A percentile compares a stretch with the other conserved stretches of the same genome.
Evolutionary conservation across 2,329 filamentous ascomycete species (phyloP).

Genomic region (Colletotrichum eremochloae): DNA sequence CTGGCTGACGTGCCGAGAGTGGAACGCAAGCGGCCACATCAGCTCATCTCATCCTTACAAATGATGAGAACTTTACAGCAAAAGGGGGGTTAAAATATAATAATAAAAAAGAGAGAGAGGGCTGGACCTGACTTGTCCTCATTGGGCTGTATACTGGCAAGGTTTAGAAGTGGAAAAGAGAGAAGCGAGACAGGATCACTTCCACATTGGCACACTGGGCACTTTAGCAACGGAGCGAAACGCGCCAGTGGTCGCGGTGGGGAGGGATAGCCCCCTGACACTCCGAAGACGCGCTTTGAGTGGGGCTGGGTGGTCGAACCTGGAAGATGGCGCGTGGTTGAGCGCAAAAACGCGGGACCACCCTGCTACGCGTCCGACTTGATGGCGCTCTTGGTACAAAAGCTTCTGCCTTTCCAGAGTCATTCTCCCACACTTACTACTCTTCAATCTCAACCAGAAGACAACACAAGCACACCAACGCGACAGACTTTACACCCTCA

Average conservation of each 20-base stretch:
- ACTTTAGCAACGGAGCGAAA: slow-evolving; percentile 35
- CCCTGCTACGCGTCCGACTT: slow-evolving; percentile 39
- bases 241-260: slow-evolving; percentile 27
- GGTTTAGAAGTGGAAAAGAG: slow-evolving; percentile 31
- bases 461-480: slow-evolving; percentile 6
- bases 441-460: slow-evolving; percentile 35
- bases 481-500: slow-evolving; percentile 8
- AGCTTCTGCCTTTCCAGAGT: slow-evolving; percentile 31
- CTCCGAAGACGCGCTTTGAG: slow-evolving; percentile 33
- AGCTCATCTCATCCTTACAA: slow-evolving; percentile 19
- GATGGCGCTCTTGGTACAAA: slow-evolving; percentile 41
- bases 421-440: neutral
- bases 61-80: slow-evolving; percentile 7
- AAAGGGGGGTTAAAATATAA: neutral
- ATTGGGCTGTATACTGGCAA: slow-evolving; percentile 14
- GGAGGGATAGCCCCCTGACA: slow-evolving; percentile 19
- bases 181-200: slow-evolving; percentile 28
- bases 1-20: slow-evolving; percentile 16
- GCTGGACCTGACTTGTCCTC: slow-evolving; percentile 32
- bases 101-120: slow-evolving; percentile 21
- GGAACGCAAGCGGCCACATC: slow-evolving; percentile 37
- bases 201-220: slow-evolving; percentile 19
- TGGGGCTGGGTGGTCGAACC: slow-evolving; percentile 12
- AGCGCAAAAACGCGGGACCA: slow-evolving; percentile 32
- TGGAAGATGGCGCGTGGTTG: slow-evolving; percentile 22